Evolutionary conservation across 2,329 filamentous ascomycete species (phyloP).

Genomic region (Trichoderma koningiopsis): DNA sequence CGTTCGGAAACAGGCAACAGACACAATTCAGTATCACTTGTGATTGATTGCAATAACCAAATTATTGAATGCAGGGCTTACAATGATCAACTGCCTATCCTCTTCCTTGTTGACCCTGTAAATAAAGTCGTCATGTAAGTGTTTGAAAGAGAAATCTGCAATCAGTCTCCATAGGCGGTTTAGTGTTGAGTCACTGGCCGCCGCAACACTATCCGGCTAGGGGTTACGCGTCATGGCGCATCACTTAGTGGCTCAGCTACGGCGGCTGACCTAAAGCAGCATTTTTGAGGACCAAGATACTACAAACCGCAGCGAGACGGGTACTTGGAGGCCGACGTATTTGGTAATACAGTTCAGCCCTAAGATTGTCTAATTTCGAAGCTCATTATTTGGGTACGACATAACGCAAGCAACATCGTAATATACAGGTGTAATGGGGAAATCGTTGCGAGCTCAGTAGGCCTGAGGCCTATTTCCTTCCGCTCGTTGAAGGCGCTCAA

Average conservation of each 20-base stretch:
- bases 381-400: not conserved
- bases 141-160: not conserved
- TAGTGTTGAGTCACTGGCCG: not conserved
- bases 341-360: not conserved
- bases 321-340: not conserved
- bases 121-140: not conserved
- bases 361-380: not conserved
- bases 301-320: not conserved
- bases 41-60: not conserved
- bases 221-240: not conserved
- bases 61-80: not conserved
- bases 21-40: not conserved
- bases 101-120: not conserved
- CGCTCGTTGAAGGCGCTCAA: too few relatives aligned
- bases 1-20: too few relatives aligned
- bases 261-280: not conserved
- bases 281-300: not conserved
- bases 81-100: not conserved
- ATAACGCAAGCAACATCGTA: not conserved
- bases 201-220: not conserved
- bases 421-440: too few relatives aligned
- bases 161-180: not conserved
- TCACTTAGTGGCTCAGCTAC: not conserved
- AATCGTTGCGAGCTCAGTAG: too few relatives aligned
- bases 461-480: too few relatives aligned